Evolutionary conservation across 2,329 filamentous ascomycete genomes (phyloP).

Genomic region (Colletotrichum filicis): DNA sequence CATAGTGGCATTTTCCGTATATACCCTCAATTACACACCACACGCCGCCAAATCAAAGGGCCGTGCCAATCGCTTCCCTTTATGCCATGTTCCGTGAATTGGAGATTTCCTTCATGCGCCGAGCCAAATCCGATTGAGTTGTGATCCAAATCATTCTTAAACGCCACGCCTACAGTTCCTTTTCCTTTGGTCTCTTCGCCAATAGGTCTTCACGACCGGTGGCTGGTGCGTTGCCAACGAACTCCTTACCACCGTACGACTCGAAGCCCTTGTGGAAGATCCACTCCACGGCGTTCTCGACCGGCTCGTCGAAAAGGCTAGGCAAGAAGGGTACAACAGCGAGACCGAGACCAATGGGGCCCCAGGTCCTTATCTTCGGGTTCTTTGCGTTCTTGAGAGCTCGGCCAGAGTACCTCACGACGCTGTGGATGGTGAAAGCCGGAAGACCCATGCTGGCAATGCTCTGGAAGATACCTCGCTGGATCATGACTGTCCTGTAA

Average conservation of each 20-base stretch:
- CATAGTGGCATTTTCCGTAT: constrained; percentile 26
- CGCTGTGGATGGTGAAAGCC: constrained; percentile 92
- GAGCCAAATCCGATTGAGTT: constrained; percentile 19
- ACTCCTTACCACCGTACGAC: constrained; percentile 71
- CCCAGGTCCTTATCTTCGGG: constrained; percentile 81
- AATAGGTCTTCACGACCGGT: constrained; percentile 64
- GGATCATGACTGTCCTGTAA: constrained; percentile 89
- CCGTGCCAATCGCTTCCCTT: background rate
- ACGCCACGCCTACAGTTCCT: constrained; percentile 29
- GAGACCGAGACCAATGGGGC: constrained; percentile 86
- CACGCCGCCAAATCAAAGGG: constrained; percentile 6
- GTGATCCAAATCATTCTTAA: constrained; percentile 6
- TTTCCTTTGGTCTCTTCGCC: constrained; percentile 43
- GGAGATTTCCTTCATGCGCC: constrained; percentile 27
- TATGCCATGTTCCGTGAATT: background rate
- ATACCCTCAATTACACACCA: constrained; percentile 28
- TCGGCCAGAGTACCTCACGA: constrained; percentile 87
- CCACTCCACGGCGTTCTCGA: constrained; percentile 93
- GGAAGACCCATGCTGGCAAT: constrained; percentile 94
- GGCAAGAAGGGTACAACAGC: constrained; percentile 86
- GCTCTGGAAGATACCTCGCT: constrained; percentile 90
- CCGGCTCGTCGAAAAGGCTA: constrained; percentile 87
- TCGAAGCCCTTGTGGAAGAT: constrained; percentile 86
- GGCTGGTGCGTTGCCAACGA: constrained; percentile 64
- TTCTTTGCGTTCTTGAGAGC: constrained; percentile 89